phyloP scores from a whole-genome alignment of 139 green algal genomes.

The Picochlorum sp. region DNA sequence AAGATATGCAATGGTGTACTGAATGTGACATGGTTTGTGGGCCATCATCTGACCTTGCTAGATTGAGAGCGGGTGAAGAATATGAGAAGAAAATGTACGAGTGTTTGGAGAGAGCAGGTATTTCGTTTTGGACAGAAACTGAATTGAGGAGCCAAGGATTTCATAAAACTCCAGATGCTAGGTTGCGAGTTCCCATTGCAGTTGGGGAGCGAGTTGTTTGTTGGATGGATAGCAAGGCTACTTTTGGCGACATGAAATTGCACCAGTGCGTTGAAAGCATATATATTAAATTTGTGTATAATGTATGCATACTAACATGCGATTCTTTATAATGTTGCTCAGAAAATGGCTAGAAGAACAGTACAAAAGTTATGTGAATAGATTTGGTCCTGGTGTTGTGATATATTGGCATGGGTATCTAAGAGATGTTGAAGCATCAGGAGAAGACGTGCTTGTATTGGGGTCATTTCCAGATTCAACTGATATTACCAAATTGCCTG shows the following conservation, averaged over 20 bases:
- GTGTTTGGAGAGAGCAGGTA: constrained; percentile 28
- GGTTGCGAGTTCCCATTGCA: constrained; percentile 66
- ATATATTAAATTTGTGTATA: constrained; percentile 31
- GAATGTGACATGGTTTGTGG: background rate
- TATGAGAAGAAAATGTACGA: constrained; percentile 61
- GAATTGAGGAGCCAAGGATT: constrained; percentile 59
- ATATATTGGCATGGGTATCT: constrained; percentile 89
- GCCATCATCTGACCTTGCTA: background rate
- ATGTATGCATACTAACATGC: no score
- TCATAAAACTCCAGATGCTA: constrained; percentile 76
- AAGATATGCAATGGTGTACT: constrained; percentile 4
- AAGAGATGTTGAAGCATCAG: constrained; percentile 32
- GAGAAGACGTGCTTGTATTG: background rate
- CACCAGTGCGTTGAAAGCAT: background rate
- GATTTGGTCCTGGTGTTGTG: constrained; percentile 76
- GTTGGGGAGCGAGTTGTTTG: constrained; percentile 55
- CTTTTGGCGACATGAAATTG: constrained; percentile 67
- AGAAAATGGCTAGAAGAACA: constrained; percentile 29
- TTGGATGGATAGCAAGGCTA: constrained; percentile 94
- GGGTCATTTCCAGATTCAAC: background rate
- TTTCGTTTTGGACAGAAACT: constrained; percentile 70
- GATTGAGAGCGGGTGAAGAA: constrained; percentile 37
- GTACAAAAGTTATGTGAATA: constrained; percentile 60
- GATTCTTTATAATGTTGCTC: background rate
- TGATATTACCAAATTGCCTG: background rate